Base-by-base conservation (phyloP, 768 basidiomycete genomes). In the Cystobasidium tubakii region DNA sequence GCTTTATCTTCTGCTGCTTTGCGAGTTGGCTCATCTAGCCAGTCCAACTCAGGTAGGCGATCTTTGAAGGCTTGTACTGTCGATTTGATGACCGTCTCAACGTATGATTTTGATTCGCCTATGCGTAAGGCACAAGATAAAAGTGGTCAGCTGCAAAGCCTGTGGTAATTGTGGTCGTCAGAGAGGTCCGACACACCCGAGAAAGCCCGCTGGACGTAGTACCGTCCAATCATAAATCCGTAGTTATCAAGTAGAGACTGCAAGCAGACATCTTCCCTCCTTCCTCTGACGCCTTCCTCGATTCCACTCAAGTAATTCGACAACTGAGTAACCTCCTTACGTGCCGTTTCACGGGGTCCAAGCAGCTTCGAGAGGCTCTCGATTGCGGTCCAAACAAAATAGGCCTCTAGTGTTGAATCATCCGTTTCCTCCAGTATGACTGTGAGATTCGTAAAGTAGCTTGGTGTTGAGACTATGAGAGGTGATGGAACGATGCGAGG, bases 11-110 rank as follows among this genome's bases (percentile, higher is more conserved):
- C 75, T 23, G 96, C 96, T 71, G 88, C 91, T 46, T 84, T 83
- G 13, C 90, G 88, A 1, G 91, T 91, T 76, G 87, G 82, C 60
- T 87, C 81, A 79, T 98, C 96, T 89, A 99, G 92, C 96, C 96
- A 99, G 23, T 88, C 85, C 64, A 96, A 85, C 66, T 86, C 80
- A 2, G 84, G 81, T 23, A 99, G 83, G 2, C 91, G 90, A 21
- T 82, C 82, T 79, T 92, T 88, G 84, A 98, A 98, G 0, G 92
- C 85, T 27, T 86, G 81, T 66, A 97, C 86, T 76, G 96, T 89
- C 70, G 89, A 76, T 79, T 84, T 86, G 79, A 99, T 97, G 75
- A 97, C 86, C 74, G 86, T 86, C 55, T 89, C 90, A 15, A 88
- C 91, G 79, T 90, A 90, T 77, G 85, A 85, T 80, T 86, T 90